These are phyloP conservation scores for Cutaneotrichosporon sp. DNA, from an alignment of 1,284 basidiomycete genomes.

Conservation along the genomic window DNA sequence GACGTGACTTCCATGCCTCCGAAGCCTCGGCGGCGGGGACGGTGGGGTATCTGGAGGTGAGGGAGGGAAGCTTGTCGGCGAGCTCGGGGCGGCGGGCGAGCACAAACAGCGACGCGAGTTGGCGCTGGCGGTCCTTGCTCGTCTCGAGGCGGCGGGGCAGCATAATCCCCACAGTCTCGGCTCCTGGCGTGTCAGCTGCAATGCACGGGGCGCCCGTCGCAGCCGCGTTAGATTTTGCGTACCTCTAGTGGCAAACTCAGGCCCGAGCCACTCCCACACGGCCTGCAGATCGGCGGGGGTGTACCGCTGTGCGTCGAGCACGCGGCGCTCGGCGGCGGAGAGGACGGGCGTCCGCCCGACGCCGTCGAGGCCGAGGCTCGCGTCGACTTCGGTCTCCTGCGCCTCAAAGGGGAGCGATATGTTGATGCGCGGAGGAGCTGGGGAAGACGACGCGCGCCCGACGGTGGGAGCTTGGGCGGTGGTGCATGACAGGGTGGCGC, in stretches of 20 bases:
- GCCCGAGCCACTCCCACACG: slow-evolving; percentile 40
- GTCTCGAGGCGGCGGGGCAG: slow-evolving; percentile 27
- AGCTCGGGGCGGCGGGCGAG: slow-evolving; percentile 31
- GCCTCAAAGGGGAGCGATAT: slow-evolving; percentile 25
- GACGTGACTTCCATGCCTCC: slow-evolving; percentile 25
- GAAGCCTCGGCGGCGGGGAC: slow-evolving; percentile 2
- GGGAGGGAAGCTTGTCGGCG: slow-evolving; percentile 30
- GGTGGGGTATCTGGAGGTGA: slow-evolving; percentile 23
- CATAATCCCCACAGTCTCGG: slow-evolving; percentile 37
- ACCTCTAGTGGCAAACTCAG: slow-evolving; percentile 37
- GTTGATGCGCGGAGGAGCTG: slow-evolving; percentile 18
- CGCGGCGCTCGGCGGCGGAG: slow-evolving; percentile 27
- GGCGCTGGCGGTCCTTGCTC: slow-evolving; percentile 29
- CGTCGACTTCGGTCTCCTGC: slow-evolving; percentile 3
- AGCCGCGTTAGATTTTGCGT: neutral
- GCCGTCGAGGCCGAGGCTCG: slow-evolving; percentile 29
- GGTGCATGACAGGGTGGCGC: neutral
- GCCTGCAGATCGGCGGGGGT: slow-evolving; percentile 30
- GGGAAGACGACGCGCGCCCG: neutral
- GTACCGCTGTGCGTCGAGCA: slow-evolving; percentile 31
- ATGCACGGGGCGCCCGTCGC: neutral
- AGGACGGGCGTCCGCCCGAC: slow-evolving; percentile 32
- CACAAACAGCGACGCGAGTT: slow-evolving; percentile 33
- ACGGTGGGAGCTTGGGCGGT: neutral
- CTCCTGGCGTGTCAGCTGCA: slow-evolving; percentile 26